phyloP scores from a whole-genome alignment of 306 rosid species.

The Potentilla sterilis region DNA sequence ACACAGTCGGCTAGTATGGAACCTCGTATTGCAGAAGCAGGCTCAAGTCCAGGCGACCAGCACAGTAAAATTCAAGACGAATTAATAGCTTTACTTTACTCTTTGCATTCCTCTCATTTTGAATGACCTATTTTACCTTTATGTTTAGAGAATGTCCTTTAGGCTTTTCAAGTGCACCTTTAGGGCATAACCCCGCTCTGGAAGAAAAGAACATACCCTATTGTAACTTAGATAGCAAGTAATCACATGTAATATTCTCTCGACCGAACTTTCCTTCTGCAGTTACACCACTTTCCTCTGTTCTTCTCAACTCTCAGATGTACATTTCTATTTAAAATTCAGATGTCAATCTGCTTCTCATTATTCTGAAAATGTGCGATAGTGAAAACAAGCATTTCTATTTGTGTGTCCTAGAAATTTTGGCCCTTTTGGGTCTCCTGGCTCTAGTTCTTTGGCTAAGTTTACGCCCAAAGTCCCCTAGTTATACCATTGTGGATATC shows the following conservation, averaged over 20 bases:
- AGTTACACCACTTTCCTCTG: neutral
- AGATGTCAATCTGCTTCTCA: neutral
- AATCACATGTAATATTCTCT: neutral
- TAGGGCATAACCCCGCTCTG: neutral
- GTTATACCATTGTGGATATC: conserved; percentile 32
- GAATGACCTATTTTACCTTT: neutral
- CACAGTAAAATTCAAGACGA: neutral
- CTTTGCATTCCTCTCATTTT: neutral
- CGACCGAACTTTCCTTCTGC: neutral
- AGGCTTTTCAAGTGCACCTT: neutral
- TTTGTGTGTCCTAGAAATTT: conserved; percentile 20
- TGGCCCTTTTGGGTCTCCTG: conserved; percentile 34
- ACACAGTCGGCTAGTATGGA: neutral
- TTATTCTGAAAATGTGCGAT: conserved; percentile 17
- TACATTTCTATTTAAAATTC: neutral
- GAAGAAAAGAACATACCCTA: conserved; percentile 17
- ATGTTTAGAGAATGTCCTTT: too few relatives aligned
- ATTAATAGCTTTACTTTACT: neutral
- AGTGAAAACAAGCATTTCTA: conserved; percentile 27
- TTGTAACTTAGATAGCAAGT: conserved; percentile 1
- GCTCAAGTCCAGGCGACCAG: neutral
- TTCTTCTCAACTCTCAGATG: neutral
- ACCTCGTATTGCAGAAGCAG: neutral
- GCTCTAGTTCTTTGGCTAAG: conserved; percentile 39
- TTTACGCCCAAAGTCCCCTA: conserved; percentile 38